Conservation (phyloP, 768 basidiomycete species). For the Lactifluus subvellereus region DNA sequence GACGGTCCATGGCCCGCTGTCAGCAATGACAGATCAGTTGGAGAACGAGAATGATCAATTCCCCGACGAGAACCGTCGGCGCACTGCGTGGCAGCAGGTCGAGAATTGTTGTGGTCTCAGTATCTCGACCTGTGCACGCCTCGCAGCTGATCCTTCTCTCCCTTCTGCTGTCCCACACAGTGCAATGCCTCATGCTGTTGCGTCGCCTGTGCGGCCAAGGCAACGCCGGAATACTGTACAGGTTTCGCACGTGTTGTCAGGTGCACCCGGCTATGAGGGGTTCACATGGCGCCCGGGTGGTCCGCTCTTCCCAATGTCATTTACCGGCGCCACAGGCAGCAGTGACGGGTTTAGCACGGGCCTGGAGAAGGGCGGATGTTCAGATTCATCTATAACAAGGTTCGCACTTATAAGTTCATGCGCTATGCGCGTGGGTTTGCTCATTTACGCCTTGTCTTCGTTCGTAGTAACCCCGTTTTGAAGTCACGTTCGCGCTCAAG, state of each 20-base stretch:
- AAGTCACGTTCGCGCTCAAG: slow-evolving; percentile 20
- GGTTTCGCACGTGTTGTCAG: slow-evolving; percentile 25
- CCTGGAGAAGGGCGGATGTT: slow-evolving; percentile 14
- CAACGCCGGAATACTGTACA: slow-evolving; percentile 19
- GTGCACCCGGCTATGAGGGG: slow-evolving; percentile 24
- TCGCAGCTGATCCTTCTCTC: slow-evolving; percentile 19
- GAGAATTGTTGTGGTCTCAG: slow-evolving; percentile 22
- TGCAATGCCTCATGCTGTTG: slow-evolving; percentile 17
- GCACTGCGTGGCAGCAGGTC: slow-evolving; percentile 8
- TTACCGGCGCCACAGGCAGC: slow-evolving; percentile 11
- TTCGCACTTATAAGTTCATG: slow-evolving; percentile 1
- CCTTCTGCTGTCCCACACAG: slow-evolving; percentile 13
- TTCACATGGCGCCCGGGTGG: slow-evolving; percentile 26
- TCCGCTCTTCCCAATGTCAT: slow-evolving; percentile 24
- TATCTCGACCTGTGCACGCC: slow-evolving; percentile 22
- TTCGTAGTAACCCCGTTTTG: slow-evolving; percentile 17
- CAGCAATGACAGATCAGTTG: slow-evolving; percentile 11
- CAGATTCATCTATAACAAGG: slow-evolving; percentile 13
- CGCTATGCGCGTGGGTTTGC: slow-evolving; percentile 15
- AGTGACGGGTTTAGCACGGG: slow-evolving; percentile 9
- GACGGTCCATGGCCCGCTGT: background rate
- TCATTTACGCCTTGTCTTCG: slow-evolving; percentile 4
- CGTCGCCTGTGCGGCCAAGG: slow-evolving; percentile 18
- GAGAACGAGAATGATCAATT: slow-evolving; percentile 9
- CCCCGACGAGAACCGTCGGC: slow-evolving; percentile 1